Evolutionary conservation across 306 rosid species (phyloP), one percentile per base, ranked within the genome.

Genomic region (Cercis canadensis): DNA sequence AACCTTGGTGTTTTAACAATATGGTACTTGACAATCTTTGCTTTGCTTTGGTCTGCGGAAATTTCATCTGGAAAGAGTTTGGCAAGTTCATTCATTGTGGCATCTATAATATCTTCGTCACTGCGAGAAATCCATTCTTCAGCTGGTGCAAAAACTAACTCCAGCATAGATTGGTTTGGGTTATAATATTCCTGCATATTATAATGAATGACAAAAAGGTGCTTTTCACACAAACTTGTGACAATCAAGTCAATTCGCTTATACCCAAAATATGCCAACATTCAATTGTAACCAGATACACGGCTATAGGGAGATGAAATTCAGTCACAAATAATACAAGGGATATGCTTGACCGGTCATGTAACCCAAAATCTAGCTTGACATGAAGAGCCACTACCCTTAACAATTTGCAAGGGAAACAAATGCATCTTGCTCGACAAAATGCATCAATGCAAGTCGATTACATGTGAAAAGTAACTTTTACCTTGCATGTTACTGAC

Each of bases 1-100:
- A 77, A 94, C 98, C 98, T 94, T 70, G 98, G 96, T 65, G 98
- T 94, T 86, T 94, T 94, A 67, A 94, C 96, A 59, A 94, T 80
- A 65, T 89, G 97, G 83, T 90, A 94, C 83, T 94, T 94, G 41
- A 94, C 55, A 70, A 94, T 87, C 87, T 90, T 94, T 33, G 97
- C 98, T 87, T 87, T 94, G 88, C 95, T 89, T 57, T 90, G 96
- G 75, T 90, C 98, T 16, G 95, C 85, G 18, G 96, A 81, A 76
- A 94, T 89, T 84, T 94, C 98, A 78, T 94, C 88, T 2, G 98
- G 98, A 67, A 94, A 94, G 45, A 94, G 97, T 80, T 84, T 94
- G 72, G 98, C 90, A 73, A 94, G 95, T 64, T 94, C 98, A 65
- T 83, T 66, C 89, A 94, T 88, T n/a, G 98, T 90, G 39, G 98